Conservation (phyloP, 768 basidiomycete genomes). For the Fomitopsis pulvina region DNA sequence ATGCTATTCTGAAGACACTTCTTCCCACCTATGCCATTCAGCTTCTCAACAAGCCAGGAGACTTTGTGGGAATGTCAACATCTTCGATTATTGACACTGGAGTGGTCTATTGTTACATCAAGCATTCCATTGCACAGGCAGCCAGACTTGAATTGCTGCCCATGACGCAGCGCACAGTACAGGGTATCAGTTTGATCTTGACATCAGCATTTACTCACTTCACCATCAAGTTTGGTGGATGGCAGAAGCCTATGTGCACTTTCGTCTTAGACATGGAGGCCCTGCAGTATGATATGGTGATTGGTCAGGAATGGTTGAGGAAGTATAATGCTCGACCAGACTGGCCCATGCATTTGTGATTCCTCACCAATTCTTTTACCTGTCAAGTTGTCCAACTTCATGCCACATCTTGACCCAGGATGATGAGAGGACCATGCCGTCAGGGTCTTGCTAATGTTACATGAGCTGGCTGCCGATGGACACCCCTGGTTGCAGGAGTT, state of each 20-base stretch:
- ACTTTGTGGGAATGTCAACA: neutral
- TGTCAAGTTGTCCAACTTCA: neutral
- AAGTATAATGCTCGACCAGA: constrained; percentile 1
- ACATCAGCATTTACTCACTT: neutral
- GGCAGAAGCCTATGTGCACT: neutral
- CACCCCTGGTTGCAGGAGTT: neutral
- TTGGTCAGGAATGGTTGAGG: constrained; percentile 3
- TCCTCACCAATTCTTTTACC: neutral
- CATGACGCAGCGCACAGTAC: neutral
- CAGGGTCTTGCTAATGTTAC: neutral
- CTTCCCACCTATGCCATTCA: neutral
- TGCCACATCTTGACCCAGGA: no score
- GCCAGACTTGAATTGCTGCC: neutral
- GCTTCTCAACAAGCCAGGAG: neutral
- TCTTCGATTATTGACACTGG: constrained; percentile 5
- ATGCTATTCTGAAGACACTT: neutral
- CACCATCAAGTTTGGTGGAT: constrained; percentile 2
- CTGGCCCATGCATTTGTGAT: constrained; percentile 1
- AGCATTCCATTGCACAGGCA: neutral
- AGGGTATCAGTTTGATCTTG: neutral
- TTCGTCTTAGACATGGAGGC: neutral
- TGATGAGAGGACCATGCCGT: neutral
- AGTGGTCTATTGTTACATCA: constrained; percentile 1
- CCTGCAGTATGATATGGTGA: constrained; percentile 1
- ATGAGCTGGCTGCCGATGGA: neutral